These are phyloP conservation scores for Turnera subulata DNA, from an alignment of 345 rosid species.

Conservation along the genomic window DNA sequence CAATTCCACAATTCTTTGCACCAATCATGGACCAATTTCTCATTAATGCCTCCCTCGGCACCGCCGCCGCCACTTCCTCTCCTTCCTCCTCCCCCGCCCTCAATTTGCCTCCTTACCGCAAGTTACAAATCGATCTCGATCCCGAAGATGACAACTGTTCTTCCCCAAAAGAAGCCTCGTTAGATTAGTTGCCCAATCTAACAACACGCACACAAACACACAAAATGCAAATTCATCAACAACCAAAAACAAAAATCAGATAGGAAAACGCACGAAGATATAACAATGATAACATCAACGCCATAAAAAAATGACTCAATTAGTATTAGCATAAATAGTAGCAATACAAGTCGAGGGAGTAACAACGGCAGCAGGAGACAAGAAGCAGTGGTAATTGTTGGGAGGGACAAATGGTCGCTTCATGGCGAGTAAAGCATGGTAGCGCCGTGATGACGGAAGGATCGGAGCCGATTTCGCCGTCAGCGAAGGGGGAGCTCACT, in stretches of 20 bases:
- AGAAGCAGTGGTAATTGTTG: conserved; percentile 66
- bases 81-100: conserved; percentile 35
- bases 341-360: too few relatives aligned
- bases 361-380: conserved; percentile 11
- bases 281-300: conserved; percentile 54
- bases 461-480: conserved; percentile 36
- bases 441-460: conserved; percentile 70
- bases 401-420: conserved; percentile 70
- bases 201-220: too few relatives aligned
- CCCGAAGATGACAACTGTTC: not conserved
- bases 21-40: conserved; percentile 37
- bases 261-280: conserved; percentile 61
- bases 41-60: conserved; percentile 3
- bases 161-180: not conserved
- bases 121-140: conserved; percentile 6
- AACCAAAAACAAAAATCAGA: not conserved
- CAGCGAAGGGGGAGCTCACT: conserved; percentile 47
- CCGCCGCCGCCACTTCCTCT: too few relatives aligned
- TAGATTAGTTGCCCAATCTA: conserved; percentile 10
- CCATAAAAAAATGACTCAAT: conserved; percentile 44
- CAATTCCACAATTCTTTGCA: conserved; percentile 49
- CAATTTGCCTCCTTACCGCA: conserved; percentile 44
- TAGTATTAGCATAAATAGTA: conserved; percentile 12
- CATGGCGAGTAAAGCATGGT: conserved; percentile 62
- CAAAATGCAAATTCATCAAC: not conserved